A percentile compares a stretch with the other conserved stretches of the same genome.
Evolutionary conservation across 306 rosid genomes (phyloP).

Genomic region (Dalbergia cochinchinensis): DNA sequence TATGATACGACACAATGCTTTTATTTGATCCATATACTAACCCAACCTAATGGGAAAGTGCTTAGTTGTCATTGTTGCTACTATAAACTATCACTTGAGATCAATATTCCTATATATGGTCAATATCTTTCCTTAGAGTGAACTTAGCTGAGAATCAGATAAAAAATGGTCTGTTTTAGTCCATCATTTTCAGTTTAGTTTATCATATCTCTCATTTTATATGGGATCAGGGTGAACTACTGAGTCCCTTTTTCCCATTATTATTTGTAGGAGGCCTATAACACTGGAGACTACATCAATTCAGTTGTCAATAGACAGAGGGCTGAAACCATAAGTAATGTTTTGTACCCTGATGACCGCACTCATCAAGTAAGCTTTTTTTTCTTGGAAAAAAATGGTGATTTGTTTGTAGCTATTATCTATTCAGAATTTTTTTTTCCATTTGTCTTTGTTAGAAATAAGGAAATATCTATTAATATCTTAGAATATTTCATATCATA

Average conservation of each 20-base stretch:
- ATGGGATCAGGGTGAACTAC: conserved; percentile 34
- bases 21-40: not conserved
- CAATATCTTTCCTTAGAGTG: conserved; percentile 22
- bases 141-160: conserved; percentile 33
- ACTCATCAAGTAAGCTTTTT: conserved; percentile 65
- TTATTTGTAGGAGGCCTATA: conserved; percentile 70
- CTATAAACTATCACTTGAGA: conserved; percentile 28
- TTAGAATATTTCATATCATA: no score
- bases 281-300: conserved; percentile 82
- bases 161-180: conserved; percentile 28
- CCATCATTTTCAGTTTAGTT: conserved; percentile 36
- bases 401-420: conserved; percentile 32
- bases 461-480: no score
- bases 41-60: not conserved
- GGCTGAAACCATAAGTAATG: conserved; percentile 76
- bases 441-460: no score
- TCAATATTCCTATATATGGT: conserved; percentile 11
- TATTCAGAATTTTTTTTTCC: conserved; percentile 37
- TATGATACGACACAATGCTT: not conserved
- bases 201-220: conserved; percentile 33
- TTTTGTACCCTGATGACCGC: conserved; percentile 84
- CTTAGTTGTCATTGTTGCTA: not conserved
- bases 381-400: not conserved
- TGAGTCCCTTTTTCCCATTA: conserved; percentile 24
- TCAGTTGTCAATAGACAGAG: conserved; percentile 74